Conservation (phyloP, 352 stramenopile species). For the Phytophthora gonapodyides region DNA sequence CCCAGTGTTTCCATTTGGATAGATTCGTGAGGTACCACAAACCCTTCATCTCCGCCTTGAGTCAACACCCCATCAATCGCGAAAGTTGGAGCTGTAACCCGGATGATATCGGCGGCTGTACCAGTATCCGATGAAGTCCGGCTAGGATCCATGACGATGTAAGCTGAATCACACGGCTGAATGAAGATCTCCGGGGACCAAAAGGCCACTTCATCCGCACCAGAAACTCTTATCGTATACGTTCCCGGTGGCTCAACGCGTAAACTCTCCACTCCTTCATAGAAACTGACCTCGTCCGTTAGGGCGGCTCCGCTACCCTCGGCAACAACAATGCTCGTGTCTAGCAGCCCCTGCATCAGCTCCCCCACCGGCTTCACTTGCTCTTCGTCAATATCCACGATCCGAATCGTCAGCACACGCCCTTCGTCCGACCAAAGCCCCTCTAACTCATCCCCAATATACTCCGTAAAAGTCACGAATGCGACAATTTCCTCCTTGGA, state of each 20-base stretch:
- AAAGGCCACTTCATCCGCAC: conserved; percentile 1
- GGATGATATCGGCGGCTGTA: not conserved
- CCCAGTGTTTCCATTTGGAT: conserved; percentile 41
- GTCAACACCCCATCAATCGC: conserved; percentile 53
- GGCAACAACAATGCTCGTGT: conserved; percentile 21
- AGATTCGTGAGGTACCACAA: conserved; percentile 45
- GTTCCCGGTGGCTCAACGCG: conserved; percentile 44
- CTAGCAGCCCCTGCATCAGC: conserved; percentile 52
- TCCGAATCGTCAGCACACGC: conserved; percentile 44
- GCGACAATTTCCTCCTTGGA: conserved; percentile 43
- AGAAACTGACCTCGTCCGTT: not conserved
- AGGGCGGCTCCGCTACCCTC: not conserved
- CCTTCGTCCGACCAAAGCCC: conserved; percentile 47
- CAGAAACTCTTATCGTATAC: conserved; percentile 36
- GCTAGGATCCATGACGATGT: conserved; percentile 23
- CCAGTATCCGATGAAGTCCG: not conserved
- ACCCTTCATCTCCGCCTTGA: conserved; percentile 50
- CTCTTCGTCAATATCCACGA: conserved; percentile 41
- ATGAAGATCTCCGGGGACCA: conserved; percentile 29
- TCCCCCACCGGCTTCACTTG: conserved; percentile 43
- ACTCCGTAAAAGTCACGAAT: conserved; percentile 57
- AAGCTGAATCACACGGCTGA: conserved; percentile 24
- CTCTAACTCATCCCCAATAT: conserved; percentile 57
- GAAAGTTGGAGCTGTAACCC: conserved; percentile 36
- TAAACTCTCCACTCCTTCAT: conserved; percentile 35